A percentile compares a stretch with the other conserved stretches of the same genome.
These are phyloP conservation scores for Malus hybrid DNA, from an alignment of 331 rosid species.

Conservation along the genomic window DNA sequence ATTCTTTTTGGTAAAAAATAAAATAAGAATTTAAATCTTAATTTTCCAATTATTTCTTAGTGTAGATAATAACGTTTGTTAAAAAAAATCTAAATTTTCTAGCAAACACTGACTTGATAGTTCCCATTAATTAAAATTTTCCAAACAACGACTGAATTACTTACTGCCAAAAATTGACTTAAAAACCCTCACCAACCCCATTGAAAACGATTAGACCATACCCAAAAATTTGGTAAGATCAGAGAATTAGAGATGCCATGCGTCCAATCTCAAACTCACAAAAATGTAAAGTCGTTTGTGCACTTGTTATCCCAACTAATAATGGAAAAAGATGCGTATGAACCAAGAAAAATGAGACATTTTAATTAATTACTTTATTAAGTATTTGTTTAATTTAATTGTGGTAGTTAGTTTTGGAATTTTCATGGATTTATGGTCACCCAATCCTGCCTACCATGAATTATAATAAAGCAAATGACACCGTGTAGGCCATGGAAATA, in stretches of 20 bases:
- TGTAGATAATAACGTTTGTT: no score
- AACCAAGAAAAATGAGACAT: slow-evolving; percentile 10
- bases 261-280: slow-evolving; percentile 14
- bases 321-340: slow-evolving; percentile 31
- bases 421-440: slow-evolving; percentile 31
- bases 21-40: no score
- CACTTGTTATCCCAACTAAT: slow-evolving; percentile 35
- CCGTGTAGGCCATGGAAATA: slow-evolving; percentile 20
- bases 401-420: slow-evolving; percentile 36
- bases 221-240: slow-evolving; percentile 28
- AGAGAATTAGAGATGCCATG: slow-evolving; percentile 28
- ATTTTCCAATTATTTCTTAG: accelerated
- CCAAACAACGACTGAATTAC: neutral
- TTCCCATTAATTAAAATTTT: no score
- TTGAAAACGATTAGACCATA: slow-evolving; percentile 32
- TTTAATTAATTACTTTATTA: neutral
- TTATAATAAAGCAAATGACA: slow-evolving; percentile 31
- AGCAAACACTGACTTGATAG: neutral
- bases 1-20: no score
- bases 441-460: slow-evolving; percentile 52
- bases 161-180: slow-evolving; percentile 22
- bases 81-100: no score
- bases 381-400: slow-evolving; percentile 4
- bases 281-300: slow-evolving; percentile 23
- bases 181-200: slow-evolving; percentile 72